Percentiles rank a stretch among this genome's conserved stretches.
These are phyloP conservation scores for Ogataea siamensis DNA, from an alignment of 805 yeast species.

Conservation along the genomic window DNA sequence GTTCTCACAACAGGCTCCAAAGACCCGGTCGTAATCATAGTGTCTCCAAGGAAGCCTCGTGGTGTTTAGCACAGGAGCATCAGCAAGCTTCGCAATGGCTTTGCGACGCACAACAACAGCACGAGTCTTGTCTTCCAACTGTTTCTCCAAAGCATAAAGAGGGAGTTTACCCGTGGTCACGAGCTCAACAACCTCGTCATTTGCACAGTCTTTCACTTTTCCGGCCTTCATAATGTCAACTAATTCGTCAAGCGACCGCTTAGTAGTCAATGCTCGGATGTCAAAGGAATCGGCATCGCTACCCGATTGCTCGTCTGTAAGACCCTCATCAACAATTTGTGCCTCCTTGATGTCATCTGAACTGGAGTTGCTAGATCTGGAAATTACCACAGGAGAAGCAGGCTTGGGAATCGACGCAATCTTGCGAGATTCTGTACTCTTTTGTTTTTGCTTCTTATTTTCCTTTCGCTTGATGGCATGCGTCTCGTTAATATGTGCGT, in stretches of 20 bases:
- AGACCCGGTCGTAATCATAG: constrained; percentile 93
- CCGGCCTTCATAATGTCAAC: constrained; percentile 67
- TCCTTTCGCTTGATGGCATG: constrained; percentile 5
- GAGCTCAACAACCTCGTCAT: constrained; percentile 72
- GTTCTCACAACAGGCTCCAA: constrained; percentile 99
- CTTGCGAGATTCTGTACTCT: constrained; percentile 13
- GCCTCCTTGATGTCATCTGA: constrained; percentile 36
- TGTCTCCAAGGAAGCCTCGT: constrained; percentile 71
- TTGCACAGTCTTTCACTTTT: constrained; percentile 56
- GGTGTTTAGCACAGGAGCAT: constrained; percentile 74
- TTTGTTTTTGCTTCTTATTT: constrained; percentile 18
- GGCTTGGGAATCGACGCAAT: constrained; percentile 9
- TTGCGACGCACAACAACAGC: constrained; percentile 93
- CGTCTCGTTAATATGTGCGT: constrained; percentile 45
- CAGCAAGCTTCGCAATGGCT: constrained; percentile 81
- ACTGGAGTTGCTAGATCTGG: constrained; percentile 18
- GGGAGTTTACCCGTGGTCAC: constrained; percentile 80
- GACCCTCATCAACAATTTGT: constrained; percentile 32
- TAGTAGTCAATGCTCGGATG: constrained; percentile 7
- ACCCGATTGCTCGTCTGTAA: constrained; percentile 27
- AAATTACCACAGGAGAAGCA: constrained; percentile 14
- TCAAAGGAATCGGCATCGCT: constrained; percentile 34
- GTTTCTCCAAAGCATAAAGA: constrained; percentile 90
- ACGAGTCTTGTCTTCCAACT: constrained; percentile 80
- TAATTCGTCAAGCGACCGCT: constrained; percentile 62